Conservation (phyloP, 441 rosid genomes). For the Pelargonium australe region DNA sequence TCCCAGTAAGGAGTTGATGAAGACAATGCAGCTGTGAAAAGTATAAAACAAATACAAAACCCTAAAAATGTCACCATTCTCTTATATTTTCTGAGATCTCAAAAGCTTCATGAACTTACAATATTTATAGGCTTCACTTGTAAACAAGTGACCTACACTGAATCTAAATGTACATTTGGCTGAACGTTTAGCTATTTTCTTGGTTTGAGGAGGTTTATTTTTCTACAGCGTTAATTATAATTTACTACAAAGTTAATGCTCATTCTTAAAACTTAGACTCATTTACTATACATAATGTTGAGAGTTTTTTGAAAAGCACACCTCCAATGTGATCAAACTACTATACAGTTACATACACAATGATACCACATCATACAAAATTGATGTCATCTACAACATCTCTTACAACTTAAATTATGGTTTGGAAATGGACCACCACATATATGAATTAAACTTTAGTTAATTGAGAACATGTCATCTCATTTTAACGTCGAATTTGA, state of each 20-base stretch:
- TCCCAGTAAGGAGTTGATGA: background rate
- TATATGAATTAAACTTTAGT: too few species aligned
- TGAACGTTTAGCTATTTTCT: too few species aligned
- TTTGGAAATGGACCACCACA: too few species aligned
- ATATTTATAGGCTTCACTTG: background rate
- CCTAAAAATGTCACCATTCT: background rate
- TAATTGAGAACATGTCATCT: too few species aligned
- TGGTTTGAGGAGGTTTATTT: too few species aligned
- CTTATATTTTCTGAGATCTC: background rate
- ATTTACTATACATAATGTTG: background rate
- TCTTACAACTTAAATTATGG: too few species aligned
- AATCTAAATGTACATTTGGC: background rate
- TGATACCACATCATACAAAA: too few species aligned
- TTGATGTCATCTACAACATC: too few species aligned
- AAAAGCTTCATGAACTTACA: background rate
- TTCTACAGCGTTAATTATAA: too few species aligned
- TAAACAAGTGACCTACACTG: background rate
- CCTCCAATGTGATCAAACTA: background rate
- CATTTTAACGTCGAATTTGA: too few species aligned
- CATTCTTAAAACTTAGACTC: too few species aligned
- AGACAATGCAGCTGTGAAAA: background rate
- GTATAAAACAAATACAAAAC: background rate
- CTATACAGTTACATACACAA: background rate
- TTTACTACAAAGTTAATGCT: too few species aligned
- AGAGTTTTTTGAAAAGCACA: background rate